phyloP scores from a whole-genome alignment of 1,284 basidiomycete species.

The Trichosporon faecale region DNA sequence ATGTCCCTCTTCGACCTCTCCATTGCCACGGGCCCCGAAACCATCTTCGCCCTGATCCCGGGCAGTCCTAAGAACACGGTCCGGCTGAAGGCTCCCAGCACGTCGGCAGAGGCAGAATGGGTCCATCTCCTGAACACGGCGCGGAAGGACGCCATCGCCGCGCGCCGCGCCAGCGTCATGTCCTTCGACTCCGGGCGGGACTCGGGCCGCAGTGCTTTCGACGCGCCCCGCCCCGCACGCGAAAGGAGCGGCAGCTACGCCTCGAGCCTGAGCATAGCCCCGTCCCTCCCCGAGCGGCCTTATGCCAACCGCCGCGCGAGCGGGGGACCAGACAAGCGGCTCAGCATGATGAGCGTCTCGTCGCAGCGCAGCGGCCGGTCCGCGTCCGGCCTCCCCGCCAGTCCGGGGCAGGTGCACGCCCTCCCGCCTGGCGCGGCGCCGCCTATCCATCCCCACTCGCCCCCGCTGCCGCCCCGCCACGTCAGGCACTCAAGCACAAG shows the following conservation, averaged over 20 bases:
- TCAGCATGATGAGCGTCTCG: background rate
- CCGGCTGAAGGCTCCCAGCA: constrained; percentile 21
- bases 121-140: constrained; percentile 27
- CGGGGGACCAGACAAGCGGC: background rate
- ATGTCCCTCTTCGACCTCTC: constrained; percentile 48
- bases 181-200: background rate
- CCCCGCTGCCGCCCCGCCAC: background rate
- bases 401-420: background rate
- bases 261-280: background rate
- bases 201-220: background rate
- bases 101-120: constrained; percentile 26
- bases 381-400: background rate
- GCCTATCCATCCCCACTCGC: background rate
- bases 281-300: background rate
- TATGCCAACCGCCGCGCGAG: background rate
- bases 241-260: background rate
- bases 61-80: constrained; percentile 13
- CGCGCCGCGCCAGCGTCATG: constrained; percentile 13
- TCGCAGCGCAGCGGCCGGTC: background rate
- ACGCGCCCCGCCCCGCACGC: background rate
- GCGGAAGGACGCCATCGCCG: constrained; percentile 11
- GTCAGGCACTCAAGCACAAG: background rate
- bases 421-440: background rate
- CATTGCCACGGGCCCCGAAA: constrained; percentile 58
- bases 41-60: constrained; percentile 59